These are phyloP conservation scores for Lasiodiplodia sp. DNA, from an alignment of 2,329 filamentous ascomycete species.

Conservation along the genomic window DNA sequence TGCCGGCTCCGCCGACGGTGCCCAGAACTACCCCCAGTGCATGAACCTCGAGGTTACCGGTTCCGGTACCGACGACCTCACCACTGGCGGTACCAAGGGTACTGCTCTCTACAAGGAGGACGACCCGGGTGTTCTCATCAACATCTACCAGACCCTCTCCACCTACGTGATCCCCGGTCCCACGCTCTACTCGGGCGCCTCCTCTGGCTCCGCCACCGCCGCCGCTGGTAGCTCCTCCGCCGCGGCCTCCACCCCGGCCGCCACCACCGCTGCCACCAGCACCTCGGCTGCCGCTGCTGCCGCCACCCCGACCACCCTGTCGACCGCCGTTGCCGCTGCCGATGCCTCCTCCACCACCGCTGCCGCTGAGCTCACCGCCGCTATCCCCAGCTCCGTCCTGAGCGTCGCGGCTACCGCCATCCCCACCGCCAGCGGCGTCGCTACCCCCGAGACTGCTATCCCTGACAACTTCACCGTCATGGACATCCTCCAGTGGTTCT, in stretches of 20 bases:
- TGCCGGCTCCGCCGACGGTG: slow-evolving; percentile 52
- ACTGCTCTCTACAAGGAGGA: slow-evolving; percentile 64
- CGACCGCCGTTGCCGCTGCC: slow-evolving; percentile 19
- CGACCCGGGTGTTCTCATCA: slow-evolving; percentile 66
- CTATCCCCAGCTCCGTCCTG: slow-evolving; percentile 32
- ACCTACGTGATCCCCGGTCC: slow-evolving; percentile 62
- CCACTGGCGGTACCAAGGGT: slow-evolving; percentile 58
- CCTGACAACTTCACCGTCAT: slow-evolving; percentile 44
- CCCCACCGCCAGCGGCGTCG: slow-evolving; percentile 26
- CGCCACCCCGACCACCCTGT: slow-evolving; percentile 5
- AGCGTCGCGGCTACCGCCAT: slow-evolving; percentile 19
- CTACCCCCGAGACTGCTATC: slow-evolving; percentile 29
- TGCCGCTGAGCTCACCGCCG: slow-evolving; percentile 29
- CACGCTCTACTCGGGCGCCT: slow-evolving; percentile 42
- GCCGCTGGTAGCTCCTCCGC: slow-evolving; percentile 27
- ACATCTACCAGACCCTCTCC: slow-evolving; percentile 61
- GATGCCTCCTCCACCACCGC: slow-evolving; percentile 33
- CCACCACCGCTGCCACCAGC: slow-evolving; percentile 7
- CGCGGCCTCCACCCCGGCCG: slow-evolving; percentile 10
- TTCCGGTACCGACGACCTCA: slow-evolving; percentile 54
- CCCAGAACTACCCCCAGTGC: slow-evolving; percentile 58
- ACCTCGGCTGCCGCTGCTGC: slow-evolving; percentile 28
- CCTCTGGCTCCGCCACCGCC: slow-evolving; percentile 27
- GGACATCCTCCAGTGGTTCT: slow-evolving; percentile 44
- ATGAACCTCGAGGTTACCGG: slow-evolving; percentile 68